Evolutionary conservation across 1,139 yeast species (phyloP), one percentile per base, ranked within the genome.

Genomic region (Saccharomycopsis crataegensis): DNA sequence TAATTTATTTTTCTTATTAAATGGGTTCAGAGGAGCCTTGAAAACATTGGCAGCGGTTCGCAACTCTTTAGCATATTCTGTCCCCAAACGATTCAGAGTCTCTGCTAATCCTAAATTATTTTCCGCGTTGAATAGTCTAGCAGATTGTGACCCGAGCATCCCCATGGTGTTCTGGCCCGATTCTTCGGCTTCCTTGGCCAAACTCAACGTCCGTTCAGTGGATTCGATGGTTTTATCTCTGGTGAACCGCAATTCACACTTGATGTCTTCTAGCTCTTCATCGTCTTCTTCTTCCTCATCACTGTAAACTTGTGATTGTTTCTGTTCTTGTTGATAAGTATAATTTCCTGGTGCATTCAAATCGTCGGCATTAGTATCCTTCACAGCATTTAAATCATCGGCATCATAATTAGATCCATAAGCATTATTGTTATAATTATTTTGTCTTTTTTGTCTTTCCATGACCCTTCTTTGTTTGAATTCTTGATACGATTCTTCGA

Each of bases 181-280:
- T 53, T 86, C 86, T 67, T 91, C 97, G 0, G 98, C 97, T 62
- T 89, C 94, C 60, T 86, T 86, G 1, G 96, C 96, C 82, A 88
- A 82, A 61, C 86, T 78, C 57, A 93, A 72, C 0, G 96, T 90
- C 62, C 90, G 90, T 63, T 96, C 77, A 0, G 98, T 86, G 50
- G 90, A 82, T 8, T 88, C 84, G 16, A 90, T 82, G 1, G 96
- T 85, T 63, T 89, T 94, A 63, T 89, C 94, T 67, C 91, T 91
- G 48, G 89, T 83, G 65, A 86, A 90, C 57, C 89, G 75, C 59
- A 88, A 86, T 62, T 91, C 91, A 61, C 86, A 86, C 66, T 87
- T 89, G 62, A 93, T 80, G 47, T 83, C 89, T 64, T 89, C 96
- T 17, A 91, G 90, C 60, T 90, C 98, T 66, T 88, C 96, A 59